A percentile compares a stretch with the other conserved stretches of the same genome.
Conservation (phyloP, 2,329 filamentous ascomycete species). For the Didymella keratinophila region DNA sequence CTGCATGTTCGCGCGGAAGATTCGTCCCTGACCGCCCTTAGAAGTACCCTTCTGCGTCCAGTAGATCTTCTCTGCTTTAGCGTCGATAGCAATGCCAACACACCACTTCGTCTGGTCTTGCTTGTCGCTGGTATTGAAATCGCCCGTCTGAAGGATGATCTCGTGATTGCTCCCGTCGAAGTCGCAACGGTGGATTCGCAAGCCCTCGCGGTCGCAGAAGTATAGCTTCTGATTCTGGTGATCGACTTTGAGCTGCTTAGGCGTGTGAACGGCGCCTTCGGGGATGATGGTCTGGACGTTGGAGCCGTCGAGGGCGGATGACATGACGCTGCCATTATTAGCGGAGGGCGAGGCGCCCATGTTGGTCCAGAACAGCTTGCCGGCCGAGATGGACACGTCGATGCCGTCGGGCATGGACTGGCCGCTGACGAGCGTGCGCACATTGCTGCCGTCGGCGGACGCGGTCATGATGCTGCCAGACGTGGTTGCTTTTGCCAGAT, state of each 20-base stretch:
- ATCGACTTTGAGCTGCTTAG: constrained; percentile 51
- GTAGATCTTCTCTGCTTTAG: constrained; percentile 58
- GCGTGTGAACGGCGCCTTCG: constrained; percentile 53
- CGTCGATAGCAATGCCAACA: constrained; percentile 63
- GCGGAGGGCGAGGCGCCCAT: constrained; percentile 27
- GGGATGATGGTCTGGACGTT: constrained; percentile 56
- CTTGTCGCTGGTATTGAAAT: neutral
- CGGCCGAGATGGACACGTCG: constrained; percentile 25
- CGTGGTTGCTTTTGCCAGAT: constrained; percentile 6
- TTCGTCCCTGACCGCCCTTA: constrained; percentile 61
- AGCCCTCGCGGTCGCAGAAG: constrained; percentile 55
- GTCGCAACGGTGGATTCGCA: constrained; percentile 45
- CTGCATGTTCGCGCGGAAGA: constrained; percentile 61
- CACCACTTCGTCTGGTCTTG: constrained; percentile 57
- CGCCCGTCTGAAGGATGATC: constrained; percentile 19
- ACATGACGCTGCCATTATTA: constrained; percentile 56
- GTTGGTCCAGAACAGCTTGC: constrained; percentile 42
- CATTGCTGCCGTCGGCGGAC: constrained; percentile 13
- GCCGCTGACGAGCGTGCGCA: constrained; percentile 8
- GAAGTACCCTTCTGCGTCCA: constrained; percentile 68
- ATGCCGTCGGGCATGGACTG: constrained; percentile 45
- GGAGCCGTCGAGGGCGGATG: constrained; percentile 58
- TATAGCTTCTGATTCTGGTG: constrained; percentile 43
- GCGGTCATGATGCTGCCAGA: constrained; percentile 25
- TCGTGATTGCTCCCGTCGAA: constrained; percentile 22